Percentiles rank a stretch among this genome's conserved stretches.
Evolutionary conservation across 495 filamentous ascomycete genomes (phyloP).

Genomic region (Penicillium manginii): DNA sequence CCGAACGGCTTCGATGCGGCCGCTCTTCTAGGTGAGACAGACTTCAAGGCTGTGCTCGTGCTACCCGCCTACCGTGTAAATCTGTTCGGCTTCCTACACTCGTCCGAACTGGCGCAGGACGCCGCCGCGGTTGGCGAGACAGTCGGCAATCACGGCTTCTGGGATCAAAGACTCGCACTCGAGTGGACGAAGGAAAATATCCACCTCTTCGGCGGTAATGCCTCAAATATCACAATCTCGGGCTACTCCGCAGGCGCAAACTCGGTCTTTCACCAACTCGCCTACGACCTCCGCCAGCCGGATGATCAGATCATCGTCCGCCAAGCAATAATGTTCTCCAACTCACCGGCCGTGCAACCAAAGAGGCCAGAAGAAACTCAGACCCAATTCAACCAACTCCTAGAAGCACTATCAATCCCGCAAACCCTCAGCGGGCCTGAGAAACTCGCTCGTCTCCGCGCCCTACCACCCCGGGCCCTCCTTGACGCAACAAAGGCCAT

Average conservation of each 20-base stretch:
- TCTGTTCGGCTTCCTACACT: conserved; percentile 68
- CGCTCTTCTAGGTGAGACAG: conserved; percentile 53
- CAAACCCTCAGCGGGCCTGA: conserved; percentile 37
- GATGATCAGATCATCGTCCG: conserved; percentile 44
- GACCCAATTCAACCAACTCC: conserved; percentile 59
- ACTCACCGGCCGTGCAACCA: conserved; percentile 59
- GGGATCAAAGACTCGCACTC: conserved; percentile 66
- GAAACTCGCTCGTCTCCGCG: conserved; percentile 52
- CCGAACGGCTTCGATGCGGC: conserved; percentile 51
- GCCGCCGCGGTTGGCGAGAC: conserved; percentile 48
- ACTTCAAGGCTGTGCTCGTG: conserved; percentile 58
- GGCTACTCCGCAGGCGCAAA: conserved; percentile 72
- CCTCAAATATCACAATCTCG: conserved; percentile 64
- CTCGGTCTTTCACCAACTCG: conserved; percentile 62
- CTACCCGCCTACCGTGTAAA: conserved; percentile 73
- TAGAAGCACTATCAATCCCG: conserved; percentile 51
- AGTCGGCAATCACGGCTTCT: conserved; percentile 66
- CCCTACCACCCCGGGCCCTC: conserved; percentile 38
- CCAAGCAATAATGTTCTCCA: conserved; percentile 57
- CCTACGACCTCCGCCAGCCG: conserved; percentile 56
- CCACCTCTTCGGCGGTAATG: conserved; percentile 63
- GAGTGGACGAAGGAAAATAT: conserved; percentile 69
- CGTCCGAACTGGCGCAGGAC: conserved; percentile 52
- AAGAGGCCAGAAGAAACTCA: conserved; percentile 50
- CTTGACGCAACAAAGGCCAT: conserved; percentile 44